Conservation (phyloP, 2,329 filamentous ascomycete species). For the Lizonia empirigonia region DNA sequence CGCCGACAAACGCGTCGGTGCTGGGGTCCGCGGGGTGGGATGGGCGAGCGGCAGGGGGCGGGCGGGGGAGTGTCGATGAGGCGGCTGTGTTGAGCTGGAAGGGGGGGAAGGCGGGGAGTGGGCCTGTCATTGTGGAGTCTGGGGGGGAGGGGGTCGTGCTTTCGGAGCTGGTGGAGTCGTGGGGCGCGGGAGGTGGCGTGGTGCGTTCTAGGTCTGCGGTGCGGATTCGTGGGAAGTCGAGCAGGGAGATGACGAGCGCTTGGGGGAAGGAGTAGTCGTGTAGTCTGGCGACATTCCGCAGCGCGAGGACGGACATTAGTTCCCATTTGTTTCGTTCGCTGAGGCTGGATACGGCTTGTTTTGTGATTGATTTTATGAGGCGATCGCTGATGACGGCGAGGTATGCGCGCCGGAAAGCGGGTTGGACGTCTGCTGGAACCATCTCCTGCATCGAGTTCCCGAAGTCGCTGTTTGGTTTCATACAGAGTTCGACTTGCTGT, state of each 20-base stretch:
- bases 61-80: background rate
- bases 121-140: background rate
- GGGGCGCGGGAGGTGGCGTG: background rate
- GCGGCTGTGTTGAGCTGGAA: conserved; percentile 27
- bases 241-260: conserved; percentile 32
- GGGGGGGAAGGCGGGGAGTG: conserved; percentile 1
- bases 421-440: conserved; percentile 32
- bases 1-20: conserved; percentile 27
- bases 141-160: background rate
- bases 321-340: conserved; percentile 32
- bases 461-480: conserved; percentile 27
- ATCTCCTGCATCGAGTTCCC: conserved; percentile 24
- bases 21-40: background rate
- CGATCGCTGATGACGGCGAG: conserved; percentile 33
- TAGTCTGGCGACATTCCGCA: conserved; percentile 26
- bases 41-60: background rate
- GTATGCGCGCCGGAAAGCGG: conserved; percentile 32
- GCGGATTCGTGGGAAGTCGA: conserved; percentile 15
- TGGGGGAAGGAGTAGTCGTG: conserved; percentile 36
- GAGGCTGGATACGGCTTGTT: conserved; percentile 18
- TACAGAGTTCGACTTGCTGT: conserved; percentile 33
- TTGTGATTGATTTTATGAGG: conserved; percentile 29
- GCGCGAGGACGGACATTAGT: conserved; percentile 24
- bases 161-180: background rate
- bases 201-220: background rate